These are phyloP conservation scores for Paramyrothecium roridum DNA, from an alignment of 2,329 filamentous ascomycete species.

Conservation along the genomic window DNA sequence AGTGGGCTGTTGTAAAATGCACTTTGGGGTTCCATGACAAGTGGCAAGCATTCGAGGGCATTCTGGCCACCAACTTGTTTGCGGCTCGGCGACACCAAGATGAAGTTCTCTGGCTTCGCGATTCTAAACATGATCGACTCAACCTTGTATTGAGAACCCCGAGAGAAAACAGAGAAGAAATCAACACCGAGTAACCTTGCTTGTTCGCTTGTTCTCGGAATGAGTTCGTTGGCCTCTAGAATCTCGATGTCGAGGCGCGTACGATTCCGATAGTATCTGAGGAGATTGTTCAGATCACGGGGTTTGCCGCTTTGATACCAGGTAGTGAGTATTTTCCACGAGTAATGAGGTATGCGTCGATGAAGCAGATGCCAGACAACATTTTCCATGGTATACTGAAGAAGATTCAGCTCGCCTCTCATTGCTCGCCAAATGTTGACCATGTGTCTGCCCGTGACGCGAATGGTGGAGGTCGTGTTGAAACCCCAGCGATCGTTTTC, in stretches of 20 bases:
- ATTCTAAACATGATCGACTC: slow-evolving; percentile 99
- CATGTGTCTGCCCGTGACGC: slow-evolving; percentile 90
- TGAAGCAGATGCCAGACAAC: slow-evolving; percentile 90
- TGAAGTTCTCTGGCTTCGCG: slow-evolving; percentile 92
- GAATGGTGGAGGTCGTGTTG: slow-evolving; percentile 87
- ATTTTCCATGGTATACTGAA: slow-evolving; percentile 96
- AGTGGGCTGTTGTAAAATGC: slow-evolving; percentile 89
- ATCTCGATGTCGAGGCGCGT: slow-evolving; percentile 86
- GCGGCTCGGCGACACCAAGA: slow-evolving; percentile 83
- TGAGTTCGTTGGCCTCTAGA: slow-evolving; percentile 82
- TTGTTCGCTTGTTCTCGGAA: slow-evolving; percentile 89
- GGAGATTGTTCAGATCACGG: slow-evolving; percentile 67
- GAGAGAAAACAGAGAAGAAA: slow-evolving; percentile 93
- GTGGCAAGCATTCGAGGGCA: slow-evolving; percentile 85
- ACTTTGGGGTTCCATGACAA: slow-evolving; percentile 97
- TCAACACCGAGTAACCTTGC: slow-evolving; percentile 89
- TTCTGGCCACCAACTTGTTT: slow-evolving; percentile 95
- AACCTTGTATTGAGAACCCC: slow-evolving; percentile 97
- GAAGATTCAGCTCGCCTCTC: slow-evolving; percentile 83
- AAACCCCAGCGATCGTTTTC: slow-evolving; percentile 91
- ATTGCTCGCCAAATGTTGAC: slow-evolving; percentile 98
- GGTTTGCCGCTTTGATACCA: slow-evolving; percentile 75
- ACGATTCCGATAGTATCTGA: slow-evolving; percentile 74
- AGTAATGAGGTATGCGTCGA: slow-evolving; percentile 82
- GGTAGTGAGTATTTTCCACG: slow-evolving; percentile 70